Evolutionary conservation across 192 early-diverging fungal genomes (phyloP), one percentile per base, ranked within the genome.

Genomic region (Fimicolochytrium jonesii): DNA sequence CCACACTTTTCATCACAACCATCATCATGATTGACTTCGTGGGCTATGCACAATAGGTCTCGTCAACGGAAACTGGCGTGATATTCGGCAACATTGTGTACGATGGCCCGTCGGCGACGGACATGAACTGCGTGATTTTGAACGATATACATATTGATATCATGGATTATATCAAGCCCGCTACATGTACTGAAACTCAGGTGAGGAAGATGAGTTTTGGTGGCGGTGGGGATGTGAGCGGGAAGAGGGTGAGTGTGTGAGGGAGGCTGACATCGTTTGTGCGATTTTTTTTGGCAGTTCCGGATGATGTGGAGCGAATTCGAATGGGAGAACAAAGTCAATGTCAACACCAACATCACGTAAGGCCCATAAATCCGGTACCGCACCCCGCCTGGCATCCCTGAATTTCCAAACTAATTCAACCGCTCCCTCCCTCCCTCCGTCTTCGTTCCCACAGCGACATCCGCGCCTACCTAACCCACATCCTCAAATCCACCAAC

Each of bases 241-340:
- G n/a, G n/a, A n/a, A n/a, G n/a, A n/a, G n/a, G n/a, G n/a, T n/a
- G n/a, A n/a, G n/a, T n/a, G n/a, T n/a, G n/a, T n/a, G n/a, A n/a
- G n/a, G n/a, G n/a, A n/a, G n/a, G 46, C 13, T 47, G 46, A 23
- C 9, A 10, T 47, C 0, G 29, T 67, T 5, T 80, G 41, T 74
- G 13, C 57, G 61, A 10, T 75, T 33, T 22, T 33, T 42, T 47
- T 64, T 30, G n/a, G 2, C 57, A 88, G 85, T 99, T 99, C 91
- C 87, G 94, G 52, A 74, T 86, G 61, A 96, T 97, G 93, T 99
- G 96, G 96, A 90, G 86, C 46, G 96, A 99, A 76, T 99, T 99
- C 79, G 96, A 99, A 72, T 99, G 96, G 96, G 96, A 99, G 73
- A 99, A 99, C 81, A 97, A 97, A 83, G 93, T 99, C 59, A 92